These are phyloP conservation scores for Saccharomyces hybrid DNA, from an alignment of 1,139 yeast species.

Conservation along the genomic window DNA sequence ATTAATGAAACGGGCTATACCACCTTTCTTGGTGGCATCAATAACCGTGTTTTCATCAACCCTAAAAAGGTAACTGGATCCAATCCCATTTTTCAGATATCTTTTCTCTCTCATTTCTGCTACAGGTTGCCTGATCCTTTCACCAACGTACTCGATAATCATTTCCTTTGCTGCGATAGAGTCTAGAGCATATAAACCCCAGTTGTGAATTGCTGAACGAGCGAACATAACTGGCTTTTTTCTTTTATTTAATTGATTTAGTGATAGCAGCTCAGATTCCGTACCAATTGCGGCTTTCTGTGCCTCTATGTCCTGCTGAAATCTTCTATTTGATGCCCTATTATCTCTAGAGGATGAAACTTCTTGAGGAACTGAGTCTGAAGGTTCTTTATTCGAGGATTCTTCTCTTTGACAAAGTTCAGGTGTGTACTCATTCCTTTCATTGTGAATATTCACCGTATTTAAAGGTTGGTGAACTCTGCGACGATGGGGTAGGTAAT, in stretches of 20 bases:
- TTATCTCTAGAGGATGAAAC: constrained; percentile 72
- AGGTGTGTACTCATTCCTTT: constrained; percentile 37
- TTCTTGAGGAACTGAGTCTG: constrained; percentile 17
- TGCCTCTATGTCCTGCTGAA: constrained; percentile 84
- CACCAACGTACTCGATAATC: constrained; percentile 99
- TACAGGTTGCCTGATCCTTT: constrained; percentile 84
- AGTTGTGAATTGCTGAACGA: constrained; percentile 90
- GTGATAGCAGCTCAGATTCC: constrained; percentile 72
- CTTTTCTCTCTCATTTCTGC: constrained; percentile 88
- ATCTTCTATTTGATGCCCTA: constrained; percentile 80
- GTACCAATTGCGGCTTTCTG: constrained; percentile 70
- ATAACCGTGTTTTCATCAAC: constrained; percentile 92
- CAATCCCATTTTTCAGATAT: constrained; percentile 85
- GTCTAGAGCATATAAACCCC: constrained; percentile 95
- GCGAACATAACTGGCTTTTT: constrained; percentile 94
- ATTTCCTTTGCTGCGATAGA: constrained; percentile 91
- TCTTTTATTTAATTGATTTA: constrained; percentile 74
- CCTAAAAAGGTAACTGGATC: constrained; percentile 85
- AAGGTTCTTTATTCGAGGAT: constrained; percentile 15
- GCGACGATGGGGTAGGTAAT: constrained; percentile 73
- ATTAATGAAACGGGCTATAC: constrained; percentile 90
- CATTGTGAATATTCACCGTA: constrained; percentile 43
- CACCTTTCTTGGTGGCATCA: constrained; percentile 96
- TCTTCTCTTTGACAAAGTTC: constrained; percentile 24
- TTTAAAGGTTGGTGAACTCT: constrained; percentile 38